phyloP scores from a whole-genome alignment of 805 yeast genomes.

The Vanderwaltozyma yarrowii region DNA sequence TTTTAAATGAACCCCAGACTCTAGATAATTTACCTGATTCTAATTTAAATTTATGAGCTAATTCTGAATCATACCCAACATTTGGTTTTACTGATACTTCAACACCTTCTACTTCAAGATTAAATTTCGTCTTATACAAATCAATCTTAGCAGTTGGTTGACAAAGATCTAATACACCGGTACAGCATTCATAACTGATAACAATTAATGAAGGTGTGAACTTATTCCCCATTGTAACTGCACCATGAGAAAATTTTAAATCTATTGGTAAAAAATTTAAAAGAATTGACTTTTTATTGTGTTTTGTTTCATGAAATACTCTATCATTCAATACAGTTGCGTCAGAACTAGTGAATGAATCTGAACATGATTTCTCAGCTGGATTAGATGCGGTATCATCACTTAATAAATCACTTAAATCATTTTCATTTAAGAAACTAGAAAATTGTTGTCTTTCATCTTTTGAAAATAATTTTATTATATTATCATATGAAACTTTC shows the following conservation, averaged over 20 bases:
- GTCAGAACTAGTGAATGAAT: background rate
- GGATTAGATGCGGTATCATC: conserved; percentile 8
- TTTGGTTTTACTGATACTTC: conserved; percentile 60
- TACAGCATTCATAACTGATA: conserved; percentile 43
- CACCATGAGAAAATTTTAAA: conserved; percentile 50
- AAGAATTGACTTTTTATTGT: conserved; percentile 10
- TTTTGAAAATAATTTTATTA: conserved; percentile 32
- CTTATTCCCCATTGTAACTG: conserved; percentile 70
- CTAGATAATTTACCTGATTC: conserved; percentile 13
- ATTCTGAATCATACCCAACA: conserved; percentile 43
- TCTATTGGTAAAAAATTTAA: conserved; percentile 50
- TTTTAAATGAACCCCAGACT: conserved; percentile 16
- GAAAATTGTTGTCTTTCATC: conserved; percentile 15
- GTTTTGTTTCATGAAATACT: conserved; percentile 2
- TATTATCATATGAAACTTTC: conserved; percentile 61
- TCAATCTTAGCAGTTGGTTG: conserved; percentile 46
- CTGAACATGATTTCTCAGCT: background rate
- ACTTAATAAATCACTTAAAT: conserved; percentile 2
- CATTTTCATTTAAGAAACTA: conserved; percentile 12
- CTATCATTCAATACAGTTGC: conserved; percentile 12
- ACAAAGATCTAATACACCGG: conserved; percentile 47
- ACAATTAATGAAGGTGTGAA: conserved; percentile 66
- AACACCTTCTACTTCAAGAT: conserved; percentile 40
- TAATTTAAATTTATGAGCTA: conserved; percentile 13
- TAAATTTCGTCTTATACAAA: conserved; percentile 38